These are phyloP conservation scores for Panaeolus papilionaceus DNA, from an alignment of 768 basidiomycete genomes.

Conservation along the genomic window DNA sequence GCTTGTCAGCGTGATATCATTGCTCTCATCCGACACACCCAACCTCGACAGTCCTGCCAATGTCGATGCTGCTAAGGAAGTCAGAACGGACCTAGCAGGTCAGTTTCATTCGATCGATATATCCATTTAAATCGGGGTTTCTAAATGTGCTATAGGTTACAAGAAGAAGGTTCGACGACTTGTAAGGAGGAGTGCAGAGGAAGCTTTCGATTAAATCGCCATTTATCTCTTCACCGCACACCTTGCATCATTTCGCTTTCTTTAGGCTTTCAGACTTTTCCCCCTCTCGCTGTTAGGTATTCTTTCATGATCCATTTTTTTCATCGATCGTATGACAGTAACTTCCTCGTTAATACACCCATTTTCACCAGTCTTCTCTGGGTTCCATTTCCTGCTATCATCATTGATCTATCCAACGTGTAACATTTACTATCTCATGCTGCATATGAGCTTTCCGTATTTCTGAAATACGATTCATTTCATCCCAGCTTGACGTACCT, in stretches of 20 bases:
- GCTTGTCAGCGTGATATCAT: constrained; percentile 96
- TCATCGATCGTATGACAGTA: constrained; percentile 18
- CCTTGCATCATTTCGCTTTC: not conserved
- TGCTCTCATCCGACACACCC: constrained; percentile 90
- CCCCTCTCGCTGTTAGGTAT: constrained; percentile 4
- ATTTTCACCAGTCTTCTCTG: constrained; percentile 32
- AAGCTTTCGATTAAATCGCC: constrained; percentile 69
- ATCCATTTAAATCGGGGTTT: constrained; percentile 16
- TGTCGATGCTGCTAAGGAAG: constrained; percentile 93
- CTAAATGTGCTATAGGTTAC: constrained; percentile 61
- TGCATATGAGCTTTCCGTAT: constrained; percentile 5
- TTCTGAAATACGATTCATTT: constrained; percentile 4
- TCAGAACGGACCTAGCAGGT: constrained; percentile 70
- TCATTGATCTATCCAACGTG: constrained; percentile 7
- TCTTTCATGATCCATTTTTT: not conserved
- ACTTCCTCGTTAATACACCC: constrained; percentile 12
- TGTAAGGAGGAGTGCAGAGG: constrained; percentile 88
- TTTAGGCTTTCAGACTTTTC: constrained; percentile 1
- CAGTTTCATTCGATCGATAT: constrained; percentile 27
- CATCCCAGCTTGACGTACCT: not conserved
- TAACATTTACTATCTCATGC: constrained; percentile 8
- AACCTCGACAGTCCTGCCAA: constrained; percentile 96
- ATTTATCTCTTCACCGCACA: not conserved
- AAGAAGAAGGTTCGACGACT: constrained; percentile 96
- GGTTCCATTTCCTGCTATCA: constrained; percentile 33